Conservation (phyloP, 805 yeast species). For the Candida multigemmis region DNA sequence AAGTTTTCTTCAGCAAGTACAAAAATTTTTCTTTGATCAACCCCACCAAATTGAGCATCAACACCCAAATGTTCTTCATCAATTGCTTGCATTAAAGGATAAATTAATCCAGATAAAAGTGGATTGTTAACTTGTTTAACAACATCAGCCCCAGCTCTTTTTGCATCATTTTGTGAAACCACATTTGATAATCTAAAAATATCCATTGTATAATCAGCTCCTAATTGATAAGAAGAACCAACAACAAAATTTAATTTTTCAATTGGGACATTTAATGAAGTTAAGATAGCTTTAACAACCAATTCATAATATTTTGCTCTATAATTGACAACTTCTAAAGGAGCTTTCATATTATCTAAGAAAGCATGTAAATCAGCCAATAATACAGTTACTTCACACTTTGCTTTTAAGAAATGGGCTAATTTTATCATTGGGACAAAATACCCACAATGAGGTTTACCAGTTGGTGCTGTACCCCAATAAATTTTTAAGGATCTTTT, state of each 20-base stretch:
- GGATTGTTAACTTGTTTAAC: conserved; percentile 97
- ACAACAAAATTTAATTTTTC: conserved; percentile 76
- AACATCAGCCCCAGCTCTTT: conserved; percentile 99
- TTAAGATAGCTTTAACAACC: conserved; percentile 76
- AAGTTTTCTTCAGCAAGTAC: conserved; percentile 94
- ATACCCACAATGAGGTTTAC: conserved; percentile 97
- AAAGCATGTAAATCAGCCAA: conserved; percentile 96
- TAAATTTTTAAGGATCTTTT: conserved; percentile 78
- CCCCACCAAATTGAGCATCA: conserved; percentile 98
- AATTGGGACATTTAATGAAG: conserved; percentile 83
- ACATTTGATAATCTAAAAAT: conserved; percentile 75
- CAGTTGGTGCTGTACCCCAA: conserved; percentile 99
- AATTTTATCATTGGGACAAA: conserved; percentile 96
- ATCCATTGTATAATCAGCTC: conserved; percentile 77
- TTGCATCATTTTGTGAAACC: conserved; percentile 92
- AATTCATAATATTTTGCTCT: conserved; percentile 87
- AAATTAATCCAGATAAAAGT: conserved; percentile 82
- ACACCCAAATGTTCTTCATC: conserved; percentile 86
- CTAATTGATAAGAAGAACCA: conserved; percentile 86
- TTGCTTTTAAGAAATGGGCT: conserved; percentile 92
- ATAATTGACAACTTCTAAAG: conserved; percentile 80
- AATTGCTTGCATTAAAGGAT: conserved; percentile 97
- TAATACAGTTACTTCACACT: conserved; percentile 86
- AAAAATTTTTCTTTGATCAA: conserved; percentile 96
- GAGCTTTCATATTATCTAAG: conserved; percentile 97